Evolutionary conservation across 2,329 filamentous ascomycete species (phyloP).

Genomic region (Penicillium sp.): DNA sequence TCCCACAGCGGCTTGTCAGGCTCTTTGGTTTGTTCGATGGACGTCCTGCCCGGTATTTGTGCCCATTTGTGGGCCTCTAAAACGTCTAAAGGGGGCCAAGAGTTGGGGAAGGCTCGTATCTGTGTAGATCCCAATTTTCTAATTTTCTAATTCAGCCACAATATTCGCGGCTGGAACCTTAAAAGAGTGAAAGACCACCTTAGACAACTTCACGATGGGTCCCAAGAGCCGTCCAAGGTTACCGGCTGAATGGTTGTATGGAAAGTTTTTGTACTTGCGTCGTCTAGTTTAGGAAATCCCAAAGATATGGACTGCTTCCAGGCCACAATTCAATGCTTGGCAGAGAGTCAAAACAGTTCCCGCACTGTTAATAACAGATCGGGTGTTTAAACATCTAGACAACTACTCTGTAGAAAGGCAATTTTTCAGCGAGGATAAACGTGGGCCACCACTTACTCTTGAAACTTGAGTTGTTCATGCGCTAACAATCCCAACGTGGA

Average conservation of each 20-base stretch:
- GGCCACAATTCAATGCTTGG: neutral
- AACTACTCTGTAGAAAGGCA: neutral
- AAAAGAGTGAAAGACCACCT: neutral
- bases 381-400: neutral
- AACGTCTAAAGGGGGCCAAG: neutral
- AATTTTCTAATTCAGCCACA: neutral
- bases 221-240: neutral
- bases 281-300: neutral
- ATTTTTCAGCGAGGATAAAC: neutral
- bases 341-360: neutral
- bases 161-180: neutral
- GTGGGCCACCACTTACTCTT: neutral
- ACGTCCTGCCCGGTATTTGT: neutral
- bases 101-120: slow-evolving; percentile 3
- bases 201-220: neutral
- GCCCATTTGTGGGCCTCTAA: neutral
- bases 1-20: slow-evolving; percentile 6
- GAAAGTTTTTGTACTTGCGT: neutral
- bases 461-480: neutral
- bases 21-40: neutral
- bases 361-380: neutral
- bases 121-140: slow-evolving; percentile 10
- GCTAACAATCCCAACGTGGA: neutral
- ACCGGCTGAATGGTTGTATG: neutral
- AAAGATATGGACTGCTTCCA: neutral